Evolutionary conservation across 208 protist species (phyloP), one percentile per base, ranked within the genome.

Genomic region (Leishmania tropica): DNA sequence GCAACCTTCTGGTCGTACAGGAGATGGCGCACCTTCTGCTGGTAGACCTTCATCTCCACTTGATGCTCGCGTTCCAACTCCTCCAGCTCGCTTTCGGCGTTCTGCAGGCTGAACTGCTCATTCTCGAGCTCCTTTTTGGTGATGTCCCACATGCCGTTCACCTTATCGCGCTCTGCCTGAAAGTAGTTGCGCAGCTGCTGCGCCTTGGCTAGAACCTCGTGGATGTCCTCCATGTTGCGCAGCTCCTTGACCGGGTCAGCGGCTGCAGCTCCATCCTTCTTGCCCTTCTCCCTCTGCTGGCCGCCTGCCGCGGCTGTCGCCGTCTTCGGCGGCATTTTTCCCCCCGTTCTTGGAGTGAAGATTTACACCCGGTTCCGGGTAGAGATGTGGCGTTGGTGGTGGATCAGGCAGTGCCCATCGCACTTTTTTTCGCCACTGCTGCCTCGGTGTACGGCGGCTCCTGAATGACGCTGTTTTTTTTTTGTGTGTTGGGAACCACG

Each of bases 31-130:
- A 99, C 96, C 87, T 99, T 99, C 85, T 99, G 98, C 90, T 99
- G 98, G 93, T 99, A 99, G 81, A 99, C 97, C 89, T 98, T 98
- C 90, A 99, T 96, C 87, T 99, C 96, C 21, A 99, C 94, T 87
- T 99, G 96, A 83, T 99, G 98, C 5, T 88, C 86, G 47, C 98
- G 96, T 90, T 99, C 97, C 64, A 96, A 79, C 86, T 99, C 98
- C 88, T 99, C 98, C 58, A 99, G 84, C 76, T 98, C 96, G 48
- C 94, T 85, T 74, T 99, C 97, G 28, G 92, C 90, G 81, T 99
- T 99, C 54, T 92, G 86, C 48, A 99, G 62, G 56, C 85, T 86
- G 40, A 91, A 85, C 60, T 92, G 90, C 58, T 77, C 70, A 48
- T 98, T 92, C 64, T 98, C 96, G 11, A 99, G 87, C 80, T 99